Conservation (phyloP, 495 filamentous ascomycete species). For the Penicillium paradoxum region DNA sequence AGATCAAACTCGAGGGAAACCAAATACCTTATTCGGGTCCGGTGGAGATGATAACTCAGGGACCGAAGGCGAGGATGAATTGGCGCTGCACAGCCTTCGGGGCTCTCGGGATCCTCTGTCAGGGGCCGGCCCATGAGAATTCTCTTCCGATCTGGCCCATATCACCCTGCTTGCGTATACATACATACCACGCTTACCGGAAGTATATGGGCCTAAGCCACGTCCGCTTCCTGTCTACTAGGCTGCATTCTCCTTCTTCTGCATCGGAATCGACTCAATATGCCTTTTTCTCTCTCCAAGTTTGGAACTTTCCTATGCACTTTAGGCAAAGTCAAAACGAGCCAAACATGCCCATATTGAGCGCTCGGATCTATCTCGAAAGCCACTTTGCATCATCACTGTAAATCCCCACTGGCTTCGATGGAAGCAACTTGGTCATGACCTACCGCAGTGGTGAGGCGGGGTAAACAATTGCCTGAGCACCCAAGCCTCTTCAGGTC, state of each 20-base stretch:
- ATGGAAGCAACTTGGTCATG: neutral
- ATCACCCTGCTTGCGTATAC: neutral
- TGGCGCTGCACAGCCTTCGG: constrained; percentile 51
- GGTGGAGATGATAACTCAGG: constrained; percentile 29
- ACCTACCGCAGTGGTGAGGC: neutral
- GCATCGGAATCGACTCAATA: too few relatives aligned
- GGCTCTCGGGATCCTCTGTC: constrained; percentile 33
- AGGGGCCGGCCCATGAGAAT: constrained; percentile 3
- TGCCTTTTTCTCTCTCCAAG: too few relatives aligned
- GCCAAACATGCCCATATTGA: neutral
- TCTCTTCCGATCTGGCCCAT: neutral
- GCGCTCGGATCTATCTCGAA: constrained; percentile 7
- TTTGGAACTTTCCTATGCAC: too few relatives aligned
- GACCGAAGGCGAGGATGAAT: constrained; percentile 34
- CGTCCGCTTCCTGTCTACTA: too few relatives aligned
- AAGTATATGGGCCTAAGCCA: too few relatives aligned
- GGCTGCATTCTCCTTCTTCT: too few relatives aligned
- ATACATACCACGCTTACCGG: too few relatives aligned
- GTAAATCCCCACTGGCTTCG: neutral
- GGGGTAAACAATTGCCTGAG: neutral
- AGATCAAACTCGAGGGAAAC: constrained; percentile 24
- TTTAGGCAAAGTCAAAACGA: neutral
- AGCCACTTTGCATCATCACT: constrained; percentile 10
- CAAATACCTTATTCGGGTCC: constrained; percentile 37
- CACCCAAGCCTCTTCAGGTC: neutral